Conservation (phyloP, 1,284 basidiomycete genomes). For the Cryptococcus depauperatus region DNA sequence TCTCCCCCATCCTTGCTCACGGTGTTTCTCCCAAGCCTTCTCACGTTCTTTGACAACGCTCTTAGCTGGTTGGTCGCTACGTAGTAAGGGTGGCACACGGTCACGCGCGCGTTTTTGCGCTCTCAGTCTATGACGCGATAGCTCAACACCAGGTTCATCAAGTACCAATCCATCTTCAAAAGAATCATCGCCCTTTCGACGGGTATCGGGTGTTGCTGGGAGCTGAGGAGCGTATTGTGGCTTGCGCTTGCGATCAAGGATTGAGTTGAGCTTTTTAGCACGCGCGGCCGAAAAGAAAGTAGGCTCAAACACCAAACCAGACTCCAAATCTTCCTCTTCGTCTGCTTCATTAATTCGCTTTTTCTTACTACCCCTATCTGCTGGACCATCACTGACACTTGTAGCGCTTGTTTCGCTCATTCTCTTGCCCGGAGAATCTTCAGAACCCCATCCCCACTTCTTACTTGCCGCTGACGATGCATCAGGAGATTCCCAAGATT, state of each 20-base stretch:
- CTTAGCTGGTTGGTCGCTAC: constrained; percentile 1
- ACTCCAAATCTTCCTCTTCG: constrained; percentile 38
- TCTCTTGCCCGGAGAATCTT: constrained; percentile 19
- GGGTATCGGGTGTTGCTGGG: neutral
- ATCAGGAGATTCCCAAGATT: constrained; percentile 29
- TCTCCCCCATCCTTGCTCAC: constrained; percentile 24
- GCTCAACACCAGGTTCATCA: constrained; percentile 33
- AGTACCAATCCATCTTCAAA: constrained; percentile 44
- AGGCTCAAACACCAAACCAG: constrained; percentile 32
- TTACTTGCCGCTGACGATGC: constrained; percentile 18
- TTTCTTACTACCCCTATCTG: constrained; percentile 2
- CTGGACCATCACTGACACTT: constrained; percentile 29
- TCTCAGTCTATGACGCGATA: constrained; percentile 31
- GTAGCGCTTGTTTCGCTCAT: constrained; percentile 33
- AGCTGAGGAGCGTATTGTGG: constrained; percentile 23
- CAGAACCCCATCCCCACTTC: constrained; percentile 26
- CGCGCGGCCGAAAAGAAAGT: constrained; percentile 32
- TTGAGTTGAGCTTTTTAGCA: constrained; percentile 32
- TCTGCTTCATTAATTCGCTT: constrained; percentile 2
- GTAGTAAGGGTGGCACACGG: neutral
- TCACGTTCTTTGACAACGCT: constrained; percentile 13
- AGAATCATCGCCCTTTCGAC: constrained; percentile 24
- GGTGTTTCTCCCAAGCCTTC: constrained; percentile 23
- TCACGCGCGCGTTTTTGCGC: constrained; percentile 15
- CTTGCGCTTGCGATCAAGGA: constrained; percentile 39